phyloP scores from a whole-genome alignment of 2,329 filamentous ascomycete genomes.

The Neonectria neomacrospora region DNA sequence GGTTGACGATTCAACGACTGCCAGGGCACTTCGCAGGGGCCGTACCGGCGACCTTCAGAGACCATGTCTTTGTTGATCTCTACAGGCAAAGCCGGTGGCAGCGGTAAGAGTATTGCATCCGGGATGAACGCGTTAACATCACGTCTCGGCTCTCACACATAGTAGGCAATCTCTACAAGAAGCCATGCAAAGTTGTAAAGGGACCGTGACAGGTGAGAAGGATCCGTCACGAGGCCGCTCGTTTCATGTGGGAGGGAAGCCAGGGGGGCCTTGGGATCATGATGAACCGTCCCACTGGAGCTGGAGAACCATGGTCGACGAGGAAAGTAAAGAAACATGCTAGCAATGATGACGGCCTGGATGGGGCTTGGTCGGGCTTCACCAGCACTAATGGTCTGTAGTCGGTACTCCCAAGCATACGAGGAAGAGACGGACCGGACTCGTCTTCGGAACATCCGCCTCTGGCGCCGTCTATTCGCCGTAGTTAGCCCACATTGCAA shows the following conservation, averaged over 20 bases:
- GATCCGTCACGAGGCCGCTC: conserved; percentile 29
- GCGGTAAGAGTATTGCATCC: conserved; percentile 8
- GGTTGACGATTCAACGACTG: conserved; percentile 8
- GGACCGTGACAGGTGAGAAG: conserved; percentile 12
- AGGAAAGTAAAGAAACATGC: conserved; percentile 6
- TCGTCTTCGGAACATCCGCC: conserved; percentile 19
- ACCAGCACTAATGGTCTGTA: conserved; percentile 2
- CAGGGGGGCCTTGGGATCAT: conserved; percentile 21
- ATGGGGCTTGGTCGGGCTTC: conserved; percentile 6
- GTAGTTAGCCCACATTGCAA: conserved; percentile 12
- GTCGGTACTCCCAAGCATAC: background rate
- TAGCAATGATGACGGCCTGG: conserved; percentile 13
- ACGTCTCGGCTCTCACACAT: no score
- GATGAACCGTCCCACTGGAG: conserved; percentile 40
- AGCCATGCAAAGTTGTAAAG: conserved; percentile 2
- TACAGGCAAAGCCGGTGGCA: conserved; percentile 20
- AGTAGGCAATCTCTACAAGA: background rate
- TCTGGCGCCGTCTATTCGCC: conserved; percentile 11
- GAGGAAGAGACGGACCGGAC: conserved; percentile 7
- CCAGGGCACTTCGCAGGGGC: background rate
- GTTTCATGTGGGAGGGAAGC: conserved; percentile 39
- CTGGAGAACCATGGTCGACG: conserved; percentile 28
- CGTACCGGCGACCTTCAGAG: background rate
- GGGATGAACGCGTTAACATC: no score
- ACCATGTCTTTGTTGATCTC: conserved; percentile 11